phyloP scores from a whole-genome alignment of 2,329 filamentous ascomycete genomes.

The Hypoxylon sp. region DNA sequence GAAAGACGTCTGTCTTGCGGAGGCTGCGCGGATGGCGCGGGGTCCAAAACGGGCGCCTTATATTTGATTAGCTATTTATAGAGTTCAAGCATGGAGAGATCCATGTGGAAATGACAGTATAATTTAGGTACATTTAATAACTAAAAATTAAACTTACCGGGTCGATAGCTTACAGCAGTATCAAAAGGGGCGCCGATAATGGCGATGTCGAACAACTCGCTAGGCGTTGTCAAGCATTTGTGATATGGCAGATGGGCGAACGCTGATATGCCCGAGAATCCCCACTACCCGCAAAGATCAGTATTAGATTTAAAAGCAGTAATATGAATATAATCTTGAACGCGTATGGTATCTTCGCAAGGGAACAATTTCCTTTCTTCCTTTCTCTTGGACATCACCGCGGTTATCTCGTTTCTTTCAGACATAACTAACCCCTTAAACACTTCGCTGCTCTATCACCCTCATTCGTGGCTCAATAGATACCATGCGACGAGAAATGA shows the following conservation, averaged over 20 bases:
- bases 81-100: not conserved
- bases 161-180: slow-evolving; percentile 78
- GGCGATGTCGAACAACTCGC: slow-evolving; percentile 77
- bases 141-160: slow-evolving; percentile 62
- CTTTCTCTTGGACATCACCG: not conserved
- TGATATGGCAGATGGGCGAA: slow-evolving; percentile 80
- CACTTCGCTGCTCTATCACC: not conserved
- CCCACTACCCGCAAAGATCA: slow-evolving; percentile 60
- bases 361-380: not conserved
- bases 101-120: not conserved
- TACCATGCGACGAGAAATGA: not conserved
- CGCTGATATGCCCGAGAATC: slow-evolving; percentile 80
- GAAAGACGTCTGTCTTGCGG: slow-evolving; percentile 82
- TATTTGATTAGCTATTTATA: not conserved
- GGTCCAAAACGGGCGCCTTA: slow-evolving; percentile 84
- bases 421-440: not conserved
- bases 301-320: slow-evolving; percentile 6
- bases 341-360: not conserved
- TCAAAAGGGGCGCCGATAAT: slow-evolving; percentile 82
- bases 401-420: not conserved
- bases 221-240: slow-evolving; percentile 77
- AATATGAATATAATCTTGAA: slow-evolving; percentile 14
- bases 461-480: not conserved
- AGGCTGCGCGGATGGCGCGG: slow-evolving; percentile 87
- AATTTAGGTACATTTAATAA: not conserved